phyloP scores from a whole-genome alignment of 208 protist genomes.

The Wallacemonas collosoma region DNA sequence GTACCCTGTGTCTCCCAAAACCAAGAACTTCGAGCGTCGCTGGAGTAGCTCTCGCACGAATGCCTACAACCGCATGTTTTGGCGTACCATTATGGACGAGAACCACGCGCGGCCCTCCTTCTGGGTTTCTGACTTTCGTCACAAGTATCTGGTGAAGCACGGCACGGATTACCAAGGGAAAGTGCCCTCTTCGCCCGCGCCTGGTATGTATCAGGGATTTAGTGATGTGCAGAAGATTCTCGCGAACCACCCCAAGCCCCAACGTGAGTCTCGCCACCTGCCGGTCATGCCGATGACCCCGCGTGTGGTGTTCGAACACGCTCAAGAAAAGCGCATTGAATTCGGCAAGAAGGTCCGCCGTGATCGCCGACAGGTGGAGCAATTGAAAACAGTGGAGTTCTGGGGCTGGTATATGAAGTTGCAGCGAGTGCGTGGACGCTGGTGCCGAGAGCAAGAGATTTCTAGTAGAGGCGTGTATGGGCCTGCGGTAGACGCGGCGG shows the following conservation, averaged over 20 bases:
- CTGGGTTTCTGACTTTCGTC: conserved; percentile 92
- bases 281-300: conserved; percentile 92
- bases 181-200: conserved; percentile 81
- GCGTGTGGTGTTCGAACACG: conserved; percentile 88
- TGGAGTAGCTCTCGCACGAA: conserved; percentile 88
- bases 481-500: conserved; percentile 88
- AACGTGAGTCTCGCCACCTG: conserved; percentile 87
- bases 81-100: conserved; percentile 80
- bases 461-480: conserved; percentile 90
- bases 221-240: conserved; percentile 87
- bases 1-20: conserved; percentile 83
- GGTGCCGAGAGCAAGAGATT: conserved; percentile 89
- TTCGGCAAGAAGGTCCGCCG: conserved; percentile 76
- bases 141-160: conserved; percentile 82
- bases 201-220: conserved; percentile 89
- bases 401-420: conserved; percentile 93
- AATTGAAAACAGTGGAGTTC: conserved; percentile 83
- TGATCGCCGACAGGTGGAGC: conserved; percentile 70
- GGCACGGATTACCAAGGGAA: conserved; percentile 86
- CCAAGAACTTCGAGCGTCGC: conserved; percentile 61
- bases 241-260: conserved; percentile 87
- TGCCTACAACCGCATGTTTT: conserved; percentile 82
- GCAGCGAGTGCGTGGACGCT: conserved; percentile 88
- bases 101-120: conserved; percentile 84
- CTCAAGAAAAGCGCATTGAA: conserved; percentile 84